Evolutionary conservation across 2,329 filamentous ascomycete genomes (phyloP).

Genomic region (Penicillium hordei): DNA sequence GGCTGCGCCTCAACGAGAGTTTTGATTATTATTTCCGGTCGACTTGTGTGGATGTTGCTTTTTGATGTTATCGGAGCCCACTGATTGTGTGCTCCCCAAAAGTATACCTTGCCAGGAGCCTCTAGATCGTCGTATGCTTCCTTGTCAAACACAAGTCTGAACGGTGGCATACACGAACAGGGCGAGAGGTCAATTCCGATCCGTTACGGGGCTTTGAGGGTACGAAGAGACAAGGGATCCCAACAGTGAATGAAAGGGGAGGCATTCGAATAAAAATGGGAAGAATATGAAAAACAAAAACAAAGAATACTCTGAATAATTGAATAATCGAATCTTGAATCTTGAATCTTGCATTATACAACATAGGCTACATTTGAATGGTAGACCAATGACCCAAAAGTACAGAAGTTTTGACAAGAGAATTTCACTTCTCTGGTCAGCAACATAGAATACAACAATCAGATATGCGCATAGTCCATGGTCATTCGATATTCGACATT

Average conservation of each 20-base stretch:
- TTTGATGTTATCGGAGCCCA: neutral
- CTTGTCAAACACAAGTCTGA: neutral
- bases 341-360: neutral
- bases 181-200: neutral
- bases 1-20: slow-evolving; percentile 31
- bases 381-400: neutral
- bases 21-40: slow-evolving; percentile 13
- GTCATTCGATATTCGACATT: neutral
- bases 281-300: neutral
- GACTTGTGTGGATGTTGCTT: neutral
- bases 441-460: neutral
- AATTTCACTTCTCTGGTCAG: neutral
- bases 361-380: neutral
- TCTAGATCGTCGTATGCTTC: neutral
- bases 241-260: neutral
- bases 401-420: neutral
- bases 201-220: too few relatives aligned
- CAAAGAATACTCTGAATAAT: neutral
- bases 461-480: neutral
- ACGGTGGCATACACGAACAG: neutral
- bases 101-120: slow-evolving; percentile 4
- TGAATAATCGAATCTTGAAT: neutral
- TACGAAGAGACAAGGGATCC: neutral
- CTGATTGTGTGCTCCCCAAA: slow-evolving; percentile 2
- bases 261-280: neutral